Evolutionary conservation across 768 basidiomycete species (phyloP).

Genomic region (Coprinopsis cinerea): DNA sequence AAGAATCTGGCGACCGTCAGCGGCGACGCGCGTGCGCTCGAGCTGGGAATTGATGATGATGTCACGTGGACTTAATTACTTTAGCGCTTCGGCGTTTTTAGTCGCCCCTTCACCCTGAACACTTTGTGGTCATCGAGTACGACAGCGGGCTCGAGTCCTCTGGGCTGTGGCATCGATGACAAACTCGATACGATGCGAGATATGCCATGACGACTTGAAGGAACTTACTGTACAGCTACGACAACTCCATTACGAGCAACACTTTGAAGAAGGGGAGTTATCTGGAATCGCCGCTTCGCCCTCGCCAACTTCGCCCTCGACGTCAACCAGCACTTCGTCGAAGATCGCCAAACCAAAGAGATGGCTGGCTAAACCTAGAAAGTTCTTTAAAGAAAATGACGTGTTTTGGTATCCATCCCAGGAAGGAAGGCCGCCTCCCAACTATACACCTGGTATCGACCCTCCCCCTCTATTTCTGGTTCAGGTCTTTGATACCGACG

Average conservation of each 20-base stretch:
- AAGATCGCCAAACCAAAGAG: no score
- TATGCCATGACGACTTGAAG: constrained; percentile 27
- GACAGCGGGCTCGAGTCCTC: no score
- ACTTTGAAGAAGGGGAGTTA: constrained; percentile 24
- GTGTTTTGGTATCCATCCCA: constrained; percentile 61
- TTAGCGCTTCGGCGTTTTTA: background rate
- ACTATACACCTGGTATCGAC: constrained; percentile 56
- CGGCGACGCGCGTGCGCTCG: constrained; percentile 6
- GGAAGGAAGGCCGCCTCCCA: constrained; percentile 35
- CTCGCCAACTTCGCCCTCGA: background rate
- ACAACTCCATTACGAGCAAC: constrained; percentile 50
- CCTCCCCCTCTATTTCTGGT: background rate
- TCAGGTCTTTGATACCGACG: background rate
- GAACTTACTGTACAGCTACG: constrained; percentile 32
- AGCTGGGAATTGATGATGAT: no score
- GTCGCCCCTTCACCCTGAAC: constrained; percentile 10
- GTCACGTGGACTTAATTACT: background rate
- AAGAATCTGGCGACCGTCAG: background rate
- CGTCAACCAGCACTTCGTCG: background rate
- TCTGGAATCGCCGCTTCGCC: constrained; percentile 9
- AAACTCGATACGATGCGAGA: background rate
- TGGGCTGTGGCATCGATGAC: background rate
- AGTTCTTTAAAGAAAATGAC: constrained; percentile 31
- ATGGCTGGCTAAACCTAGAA: constrained; percentile 7
- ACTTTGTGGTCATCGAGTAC: no score